Evolutionary conservation across 192 early-diverging fungal species (phyloP).

Genomic region (Coemansia erecta): DNA sequence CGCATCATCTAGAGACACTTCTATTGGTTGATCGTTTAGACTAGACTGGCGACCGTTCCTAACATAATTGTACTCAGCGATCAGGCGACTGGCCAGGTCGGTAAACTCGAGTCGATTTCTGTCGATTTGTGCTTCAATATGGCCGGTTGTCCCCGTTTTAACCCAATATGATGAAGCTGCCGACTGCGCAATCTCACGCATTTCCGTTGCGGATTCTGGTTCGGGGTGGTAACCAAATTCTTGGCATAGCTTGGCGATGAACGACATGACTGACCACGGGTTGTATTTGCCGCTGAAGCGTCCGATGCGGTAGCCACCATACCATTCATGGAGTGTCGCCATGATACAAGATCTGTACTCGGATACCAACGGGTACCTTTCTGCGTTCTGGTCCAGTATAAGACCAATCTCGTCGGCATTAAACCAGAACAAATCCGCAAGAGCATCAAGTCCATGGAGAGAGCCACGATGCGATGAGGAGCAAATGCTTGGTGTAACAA

Average conservation of each 20-base stretch:
- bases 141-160: constrained; percentile 9
- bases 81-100: constrained; percentile 8
- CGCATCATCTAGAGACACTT: not conserved
- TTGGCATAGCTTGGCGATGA: constrained; percentile 21
- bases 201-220: not conserved
- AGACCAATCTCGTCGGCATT: constrained; percentile 28
- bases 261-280: constrained; percentile 44
- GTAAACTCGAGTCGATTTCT: constrained; percentile 8
- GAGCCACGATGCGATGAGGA: constrained; percentile 13
- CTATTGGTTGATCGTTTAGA: not conserved
- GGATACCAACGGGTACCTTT: not conserved
- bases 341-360: constrained; percentile 3
- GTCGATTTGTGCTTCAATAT: constrained; percentile 13
- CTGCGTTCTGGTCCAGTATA: constrained; percentile 29
- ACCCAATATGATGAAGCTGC: constrained; percentile 16
- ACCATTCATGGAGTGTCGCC: constrained; percentile 11
- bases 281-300: constrained; percentile 39
- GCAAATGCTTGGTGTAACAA: constrained; percentile 15
- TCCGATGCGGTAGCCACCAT: constrained; percentile 15
- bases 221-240: not conserved
- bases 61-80: constrained; percentile 12
- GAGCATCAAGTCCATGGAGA: constrained; percentile 19
- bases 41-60: constrained; percentile 3
- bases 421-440: constrained; percentile 36
- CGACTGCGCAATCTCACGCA: constrained; percentile 4